These are phyloP conservation scores for Scortechinia acanthostroma DNA, from an alignment of 2,329 filamentous ascomycete genomes.

Conservation along the genomic window DNA sequence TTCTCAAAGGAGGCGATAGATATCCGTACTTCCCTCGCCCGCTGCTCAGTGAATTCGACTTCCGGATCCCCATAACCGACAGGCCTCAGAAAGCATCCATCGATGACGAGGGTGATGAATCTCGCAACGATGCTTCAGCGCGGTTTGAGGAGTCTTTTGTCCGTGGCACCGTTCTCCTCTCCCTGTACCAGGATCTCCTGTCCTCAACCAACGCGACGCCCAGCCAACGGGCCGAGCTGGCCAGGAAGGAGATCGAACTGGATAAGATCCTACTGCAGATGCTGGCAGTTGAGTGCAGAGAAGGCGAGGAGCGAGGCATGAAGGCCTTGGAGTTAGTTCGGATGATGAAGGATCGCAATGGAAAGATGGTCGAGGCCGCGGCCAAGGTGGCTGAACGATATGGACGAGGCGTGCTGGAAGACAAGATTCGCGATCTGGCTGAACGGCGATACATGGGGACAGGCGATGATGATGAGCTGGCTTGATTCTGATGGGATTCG, in stretches of 20 bases:
- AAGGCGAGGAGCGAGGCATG: slow-evolving; percentile 90
- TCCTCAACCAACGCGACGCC: slow-evolving; percentile 56
- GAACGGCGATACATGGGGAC: slow-evolving; percentile 60
- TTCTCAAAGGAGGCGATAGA: slow-evolving; percentile 88
- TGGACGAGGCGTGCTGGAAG: slow-evolving; percentile 69
- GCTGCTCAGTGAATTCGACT: slow-evolving; percentile 86
- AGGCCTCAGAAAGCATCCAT: slow-evolving; percentile 27
- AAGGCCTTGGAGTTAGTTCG: slow-evolving; percentile 84
- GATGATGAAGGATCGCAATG: slow-evolving; percentile 76
- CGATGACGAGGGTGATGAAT: slow-evolving; percentile 19
- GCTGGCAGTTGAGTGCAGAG: slow-evolving; percentile 80
- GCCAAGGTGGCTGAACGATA: slow-evolving; percentile 84
- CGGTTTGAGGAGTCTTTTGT: slow-evolving; percentile 66
- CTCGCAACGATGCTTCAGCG: slow-evolving; percentile 20
- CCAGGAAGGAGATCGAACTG: slow-evolving; percentile 71
- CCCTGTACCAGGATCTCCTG: slow-evolving; percentile 71
- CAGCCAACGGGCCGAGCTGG: slow-evolving; percentile 56
- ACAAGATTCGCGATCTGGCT: slow-evolving; percentile 83
- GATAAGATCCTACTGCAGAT: slow-evolving; percentile 88
- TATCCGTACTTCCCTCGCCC: slow-evolving; percentile 90
- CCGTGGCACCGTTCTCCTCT: slow-evolving; percentile 63
- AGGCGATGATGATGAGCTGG: slow-evolving; percentile 39
- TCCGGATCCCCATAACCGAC: slow-evolving; percentile 72
- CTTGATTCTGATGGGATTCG: not conserved
- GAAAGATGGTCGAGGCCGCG: slow-evolving; percentile 86